phyloP scores from a whole-genome alignment of 2,329 filamentous ascomycete species.

The Aspergillus sp. region DNA sequence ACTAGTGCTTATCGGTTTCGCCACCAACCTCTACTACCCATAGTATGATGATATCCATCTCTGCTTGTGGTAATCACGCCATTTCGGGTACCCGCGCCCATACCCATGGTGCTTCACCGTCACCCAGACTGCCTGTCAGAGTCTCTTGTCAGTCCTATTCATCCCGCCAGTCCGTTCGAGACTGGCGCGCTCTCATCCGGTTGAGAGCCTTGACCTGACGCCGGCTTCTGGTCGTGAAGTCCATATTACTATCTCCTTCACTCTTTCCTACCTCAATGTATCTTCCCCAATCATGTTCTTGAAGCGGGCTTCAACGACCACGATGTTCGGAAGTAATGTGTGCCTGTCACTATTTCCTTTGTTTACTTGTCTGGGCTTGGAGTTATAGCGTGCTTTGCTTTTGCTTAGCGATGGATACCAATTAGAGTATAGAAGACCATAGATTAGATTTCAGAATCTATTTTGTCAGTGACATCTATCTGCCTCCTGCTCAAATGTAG shows the following conservation, averaged over 20 bases:
- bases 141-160: background rate
- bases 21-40: background rate
- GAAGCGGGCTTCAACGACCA: background rate
- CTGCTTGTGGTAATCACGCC: background rate
- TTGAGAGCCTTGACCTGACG: background rate
- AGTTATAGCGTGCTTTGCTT: background rate
- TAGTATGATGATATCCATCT: background rate
- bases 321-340: background rate
- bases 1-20: background rate
- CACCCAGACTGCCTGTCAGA: background rate
- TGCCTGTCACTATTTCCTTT: background rate
- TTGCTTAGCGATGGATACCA: background rate
- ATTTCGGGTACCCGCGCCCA: background rate
- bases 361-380: background rate
- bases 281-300: background rate
- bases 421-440: background rate
- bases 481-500: too few relatives aligned
- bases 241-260: background rate
- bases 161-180: background rate
- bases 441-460: background rate
- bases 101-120: background rate
- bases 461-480: background rate
- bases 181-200: constrained; percentile 5
- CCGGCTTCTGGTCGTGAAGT: background rate
- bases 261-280: background rate